Evolutionary conservation across 1,284 basidiomycete species (phyloP).

Genomic region (Boletus semigastroideus): DNA sequence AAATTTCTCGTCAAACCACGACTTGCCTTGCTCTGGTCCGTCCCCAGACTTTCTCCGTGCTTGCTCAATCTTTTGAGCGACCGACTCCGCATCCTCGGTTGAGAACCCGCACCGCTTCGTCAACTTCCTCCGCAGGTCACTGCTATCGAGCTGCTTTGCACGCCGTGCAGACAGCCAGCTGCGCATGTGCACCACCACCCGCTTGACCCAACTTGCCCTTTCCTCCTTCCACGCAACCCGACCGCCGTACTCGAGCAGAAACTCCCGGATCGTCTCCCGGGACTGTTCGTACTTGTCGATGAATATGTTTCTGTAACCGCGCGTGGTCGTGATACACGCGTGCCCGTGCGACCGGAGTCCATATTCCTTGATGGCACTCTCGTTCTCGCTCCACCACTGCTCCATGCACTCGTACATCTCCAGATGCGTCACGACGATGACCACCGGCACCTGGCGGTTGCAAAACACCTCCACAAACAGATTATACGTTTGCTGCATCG

Average conservation of each 20-base stretch:
- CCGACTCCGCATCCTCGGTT: constrained; percentile 17
- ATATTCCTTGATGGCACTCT: constrained; percentile 24
- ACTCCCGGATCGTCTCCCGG: constrained; percentile 13
- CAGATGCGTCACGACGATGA: constrained; percentile 37
- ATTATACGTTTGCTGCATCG: constrained; percentile 34
- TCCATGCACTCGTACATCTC: constrained; percentile 36
- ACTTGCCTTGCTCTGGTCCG: constrained; percentile 9
- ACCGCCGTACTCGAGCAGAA: constrained; percentile 22
- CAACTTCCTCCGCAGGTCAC: constrained; percentile 21
- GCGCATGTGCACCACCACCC: constrained; percentile 29
- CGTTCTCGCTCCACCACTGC: constrained; percentile 31
- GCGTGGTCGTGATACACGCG: constrained; percentile 31
- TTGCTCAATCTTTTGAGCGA: constrained; percentile 23
- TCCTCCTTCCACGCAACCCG: constrained; percentile 26
- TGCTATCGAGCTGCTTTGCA: constrained; percentile 7
- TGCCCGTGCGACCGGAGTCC: constrained; percentile 23
- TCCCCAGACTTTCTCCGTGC: constrained; percentile 7
- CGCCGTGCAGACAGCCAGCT: constrained; percentile 19
- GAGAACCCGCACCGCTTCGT: constrained; percentile 28
- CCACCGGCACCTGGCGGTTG: constrained; percentile 34
- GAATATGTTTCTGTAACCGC: constrained; percentile 19
- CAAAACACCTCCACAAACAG: constrained; percentile 32
- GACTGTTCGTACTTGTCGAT: constrained; percentile 27
- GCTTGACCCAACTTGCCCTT: constrained; percentile 27
- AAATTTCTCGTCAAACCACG: constrained; percentile 26